Evolutionary conservation across 148 eudicot species (phyloP).

Genomic region (Pharnaceum exiguum): DNA sequence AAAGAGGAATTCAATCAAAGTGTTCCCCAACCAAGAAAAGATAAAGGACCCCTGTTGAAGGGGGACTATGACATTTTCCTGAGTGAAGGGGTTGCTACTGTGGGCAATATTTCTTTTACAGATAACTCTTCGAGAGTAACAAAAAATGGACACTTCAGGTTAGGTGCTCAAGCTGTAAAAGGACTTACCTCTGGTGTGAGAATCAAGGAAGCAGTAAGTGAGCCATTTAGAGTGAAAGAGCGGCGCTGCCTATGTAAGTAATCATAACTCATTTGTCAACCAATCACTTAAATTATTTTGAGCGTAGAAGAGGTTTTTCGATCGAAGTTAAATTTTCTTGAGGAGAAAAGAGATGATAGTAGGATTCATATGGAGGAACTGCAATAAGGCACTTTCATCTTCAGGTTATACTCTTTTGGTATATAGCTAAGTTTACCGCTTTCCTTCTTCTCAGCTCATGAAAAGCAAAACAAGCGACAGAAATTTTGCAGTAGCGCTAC

Average conservation of each 20-base stretch:
- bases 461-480: constrained; percentile 21
- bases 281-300: no score
- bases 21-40: constrained; percentile 31
- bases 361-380: no score
- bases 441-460: constrained; percentile 21
- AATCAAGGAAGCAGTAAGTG: constrained; percentile 46
- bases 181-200: constrained; percentile 28
- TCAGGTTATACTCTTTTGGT: no score
- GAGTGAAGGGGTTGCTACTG: constrained; percentile 32
- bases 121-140: constrained; percentile 64
- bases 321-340: no score
- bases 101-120: constrained; percentile 34
- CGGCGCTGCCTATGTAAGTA: no score
- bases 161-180: constrained; percentile 40
- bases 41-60: constrained; percentile 33
- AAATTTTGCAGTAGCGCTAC: constrained; percentile 5
- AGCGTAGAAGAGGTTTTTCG: no score
- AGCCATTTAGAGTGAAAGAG: no score
- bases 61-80: constrained; percentile 28
- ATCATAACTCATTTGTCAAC: no score
- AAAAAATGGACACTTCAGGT: constrained; percentile 47
- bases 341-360: no score
- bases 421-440: no score
- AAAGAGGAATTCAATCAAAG: constrained; percentile 32
- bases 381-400: no score